phyloP scores from a whole-genome alignment of 2,329 filamentous ascomycete species.

The Venturia asperata region DNA sequence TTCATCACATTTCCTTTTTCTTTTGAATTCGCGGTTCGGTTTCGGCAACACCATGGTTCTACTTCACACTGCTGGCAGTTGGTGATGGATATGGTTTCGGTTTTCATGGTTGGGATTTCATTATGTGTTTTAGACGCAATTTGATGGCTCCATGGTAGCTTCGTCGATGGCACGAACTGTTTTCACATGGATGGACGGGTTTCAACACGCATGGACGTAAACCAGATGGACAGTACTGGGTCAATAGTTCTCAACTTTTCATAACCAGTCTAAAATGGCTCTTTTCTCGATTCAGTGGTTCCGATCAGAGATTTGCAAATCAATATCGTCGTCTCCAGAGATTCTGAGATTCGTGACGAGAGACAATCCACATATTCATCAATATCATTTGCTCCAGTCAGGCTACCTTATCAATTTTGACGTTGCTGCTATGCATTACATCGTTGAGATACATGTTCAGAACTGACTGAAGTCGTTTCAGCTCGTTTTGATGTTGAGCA shows the following conservation, averaged over 20 bases:
- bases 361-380: too few species aligned
- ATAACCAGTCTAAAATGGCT: not conserved
- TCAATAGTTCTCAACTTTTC: not conserved
- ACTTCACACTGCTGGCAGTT: slow-evolving; percentile 5
- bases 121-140: not conserved
- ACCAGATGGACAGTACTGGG: not conserved
- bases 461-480: too few species aligned
- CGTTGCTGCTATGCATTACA: too few species aligned
- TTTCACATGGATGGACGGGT: not conserved
- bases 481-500: too few species aligned
- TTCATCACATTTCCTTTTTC: not conserved
- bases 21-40: not conserved
- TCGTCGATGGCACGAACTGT: not conserved
- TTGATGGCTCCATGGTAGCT: not conserved
- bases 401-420: too few species aligned
- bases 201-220: not conserved
- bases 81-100: not conserved
- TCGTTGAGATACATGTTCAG: too few species aligned
- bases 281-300: not conserved
- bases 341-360: too few species aligned
- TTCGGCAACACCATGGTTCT: not conserved
- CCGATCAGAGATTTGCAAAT: not conserved
- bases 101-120: not conserved
- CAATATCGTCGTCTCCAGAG: not conserved
- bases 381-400: too few species aligned